phyloP scores from a whole-genome alignment of 768 basidiomycete species.

The Suillus subluteus region DNA sequence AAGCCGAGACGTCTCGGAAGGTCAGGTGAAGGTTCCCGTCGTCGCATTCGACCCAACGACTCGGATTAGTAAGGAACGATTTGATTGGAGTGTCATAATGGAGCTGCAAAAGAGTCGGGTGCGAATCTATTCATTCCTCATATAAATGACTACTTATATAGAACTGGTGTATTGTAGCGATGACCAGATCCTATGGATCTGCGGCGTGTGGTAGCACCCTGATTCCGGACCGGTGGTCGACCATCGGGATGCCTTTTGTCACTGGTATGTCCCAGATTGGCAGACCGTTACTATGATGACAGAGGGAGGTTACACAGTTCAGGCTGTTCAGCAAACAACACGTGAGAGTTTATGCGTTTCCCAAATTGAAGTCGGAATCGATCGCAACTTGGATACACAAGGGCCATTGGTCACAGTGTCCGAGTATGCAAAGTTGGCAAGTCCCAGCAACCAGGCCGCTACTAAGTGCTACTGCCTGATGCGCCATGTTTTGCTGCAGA shows the following conservation, averaged over 20 bases:
- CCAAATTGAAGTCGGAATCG: background rate
- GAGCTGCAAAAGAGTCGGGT: background rate
- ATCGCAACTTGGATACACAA: background rate
- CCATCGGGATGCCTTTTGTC: background rate
- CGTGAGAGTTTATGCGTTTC: background rate
- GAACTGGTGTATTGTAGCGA: background rate
- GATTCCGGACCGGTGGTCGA: background rate
- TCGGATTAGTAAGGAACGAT: background rate
- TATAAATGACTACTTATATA: background rate
- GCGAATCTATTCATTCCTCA: background rate
- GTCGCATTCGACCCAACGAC: background rate
- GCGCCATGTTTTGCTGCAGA: background rate
- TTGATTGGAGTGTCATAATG: background rate
- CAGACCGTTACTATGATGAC: background rate
- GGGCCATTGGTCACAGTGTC: background rate
- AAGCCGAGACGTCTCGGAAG: background rate
- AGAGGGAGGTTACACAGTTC: background rate
- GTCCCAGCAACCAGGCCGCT: background rate
- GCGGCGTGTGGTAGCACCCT: background rate
- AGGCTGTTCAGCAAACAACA: background rate
- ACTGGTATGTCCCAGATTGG: background rate
- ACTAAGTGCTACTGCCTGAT: background rate
- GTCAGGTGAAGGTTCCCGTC: background rate
- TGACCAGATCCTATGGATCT: background rate
- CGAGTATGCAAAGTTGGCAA: background rate